These are phyloP conservation scores for Verbascum thapsus DNA, from an alignment of 257 asterid genomes.

Conservation along the genomic window DNA sequence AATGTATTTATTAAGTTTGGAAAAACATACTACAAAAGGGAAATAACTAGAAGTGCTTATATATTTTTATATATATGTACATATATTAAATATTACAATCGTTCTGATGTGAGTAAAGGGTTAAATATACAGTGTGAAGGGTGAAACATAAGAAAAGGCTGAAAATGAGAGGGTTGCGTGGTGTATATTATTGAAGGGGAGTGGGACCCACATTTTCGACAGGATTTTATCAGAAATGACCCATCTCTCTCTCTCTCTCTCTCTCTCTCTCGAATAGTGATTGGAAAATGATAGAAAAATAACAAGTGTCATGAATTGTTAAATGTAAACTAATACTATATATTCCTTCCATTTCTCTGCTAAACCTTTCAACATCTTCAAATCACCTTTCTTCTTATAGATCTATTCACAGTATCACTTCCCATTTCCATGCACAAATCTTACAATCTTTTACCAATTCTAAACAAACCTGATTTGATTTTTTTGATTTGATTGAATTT, in stretches of 20 bases:
- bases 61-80: too few species aligned
- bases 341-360: constrained; percentile 43
- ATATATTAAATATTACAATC: too few species aligned
- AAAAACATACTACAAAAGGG: too few species aligned
- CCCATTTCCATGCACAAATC: constrained; percentile 3
- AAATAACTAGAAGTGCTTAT: too few species aligned
- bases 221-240: constrained; percentile 33
- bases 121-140: constrained; percentile 44
- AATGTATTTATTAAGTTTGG: too few species aligned
- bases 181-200: constrained; percentile 45
- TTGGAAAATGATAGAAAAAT: constrained; percentile 38
- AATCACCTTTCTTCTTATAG: not conserved
- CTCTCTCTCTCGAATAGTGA: constrained; percentile 31
- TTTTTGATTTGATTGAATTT: constrained; percentile 4
- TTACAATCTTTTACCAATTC: constrained; percentile 8
- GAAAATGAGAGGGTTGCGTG: constrained; percentile 44
- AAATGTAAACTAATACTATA: constrained; percentile 16
- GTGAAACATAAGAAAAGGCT: constrained; percentile 20
- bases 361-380: constrained; percentile 25
- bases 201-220: constrained; percentile 49
- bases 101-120: constrained; percentile 14
- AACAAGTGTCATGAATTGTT: not conserved
- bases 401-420: not conserved
- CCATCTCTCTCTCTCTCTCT: constrained; percentile 32
- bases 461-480: not conserved